Evolutionary conservation across 2,329 filamentous ascomycete genomes (phyloP), one percentile per base, ranked within the genome.

Genomic region (Alternaria sp.): DNA sequence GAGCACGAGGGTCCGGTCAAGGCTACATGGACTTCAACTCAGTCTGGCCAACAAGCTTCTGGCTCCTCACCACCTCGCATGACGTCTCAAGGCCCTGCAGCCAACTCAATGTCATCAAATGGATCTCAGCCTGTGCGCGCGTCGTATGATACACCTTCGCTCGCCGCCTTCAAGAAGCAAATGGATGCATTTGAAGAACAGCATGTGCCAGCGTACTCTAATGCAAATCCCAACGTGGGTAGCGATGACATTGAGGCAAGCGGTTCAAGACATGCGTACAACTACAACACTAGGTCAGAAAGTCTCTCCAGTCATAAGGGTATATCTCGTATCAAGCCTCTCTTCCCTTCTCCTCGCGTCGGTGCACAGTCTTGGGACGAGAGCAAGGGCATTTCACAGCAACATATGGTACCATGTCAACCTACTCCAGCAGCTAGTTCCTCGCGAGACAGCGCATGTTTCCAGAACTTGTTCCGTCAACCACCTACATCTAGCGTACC

Each of bases 271-370:
- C 39, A 24, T 4, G 14, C 1, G 14, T 8, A 11, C 39, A 8
- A 24, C 6, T 24, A 24, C 11, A 20, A 5, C 20, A 24, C 7
- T 16, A 8, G 20, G 16, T 42, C 20, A 20, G 12, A 12, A 14
- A 42, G 20, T 24, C 14, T 20, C 20, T 24, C 39, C 20, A 12
- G 39, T 12, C 24, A 16, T 24, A 9, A 20, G 14, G 24, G 39
- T 14, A 12, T 5, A 3, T 42, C 11, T 42, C 11, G 20, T 16
- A 16, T 24, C 39, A 20, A 28, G 26, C 52, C 28, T 14, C 51
- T 68, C 0, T 66, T 66, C 12, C 63, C 62, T 4, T 59, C 63
- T 16, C 53, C 61, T 44, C 46, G 28, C 9, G 38, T 70, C 9
- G 51, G 44, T 12, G n/a, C 57, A 12, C 22, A 46, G 34, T 51